These are phyloP conservation scores for Strobilomyces confusus DNA, from an alignment of 768 basidiomycete species.

Conservation along the genomic window DNA sequence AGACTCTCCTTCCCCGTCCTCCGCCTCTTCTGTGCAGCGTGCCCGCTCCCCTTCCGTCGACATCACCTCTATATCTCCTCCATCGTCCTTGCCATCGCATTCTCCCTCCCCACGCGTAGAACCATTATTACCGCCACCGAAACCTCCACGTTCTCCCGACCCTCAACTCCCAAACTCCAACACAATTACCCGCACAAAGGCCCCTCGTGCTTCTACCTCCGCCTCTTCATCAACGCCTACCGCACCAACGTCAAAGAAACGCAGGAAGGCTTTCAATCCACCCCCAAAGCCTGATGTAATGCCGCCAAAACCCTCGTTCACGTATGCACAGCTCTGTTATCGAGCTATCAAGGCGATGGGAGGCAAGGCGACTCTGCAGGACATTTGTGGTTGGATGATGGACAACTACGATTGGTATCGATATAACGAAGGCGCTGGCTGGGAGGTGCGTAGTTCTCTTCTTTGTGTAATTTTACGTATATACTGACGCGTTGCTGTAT, in stretches of 20 bases:
- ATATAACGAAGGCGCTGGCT: conserved; percentile 75
- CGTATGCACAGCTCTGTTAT: conserved; percentile 90
- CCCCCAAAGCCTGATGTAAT: conserved; percentile 66
- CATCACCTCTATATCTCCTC: conserved; percentile 77
- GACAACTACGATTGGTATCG: conserved; percentile 88
- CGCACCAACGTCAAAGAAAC: conserved; percentile 52
- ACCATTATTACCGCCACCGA: conserved; percentile 41
- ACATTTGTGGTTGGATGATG: conserved; percentile 90
- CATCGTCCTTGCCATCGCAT: conserved; percentile 73
- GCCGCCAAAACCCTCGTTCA: conserved; percentile 84
- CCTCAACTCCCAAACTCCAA: conserved; percentile 63
- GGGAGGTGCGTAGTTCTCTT: conserved; percentile 66
- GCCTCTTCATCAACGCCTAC: conserved; percentile 4
- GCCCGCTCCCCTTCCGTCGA: conserved; percentile 79
- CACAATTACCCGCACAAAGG: conserved; percentile 45
- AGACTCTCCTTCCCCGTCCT: conserved; percentile 78
- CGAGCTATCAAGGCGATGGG: conserved; percentile 79
- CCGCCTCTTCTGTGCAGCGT: conserved; percentile 62
- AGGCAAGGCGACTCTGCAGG: conserved; percentile 86
- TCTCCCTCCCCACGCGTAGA: conserved; percentile 60
- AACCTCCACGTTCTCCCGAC: conserved; percentile 44
- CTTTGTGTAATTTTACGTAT: neutral
- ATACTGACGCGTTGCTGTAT: conserved; percentile 11
- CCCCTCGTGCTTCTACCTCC: conserved; percentile 26
- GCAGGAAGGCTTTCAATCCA: conserved; percentile 53